Conservation (phyloP, 805 yeast species). For the Kuraishia capsulata region DNA sequence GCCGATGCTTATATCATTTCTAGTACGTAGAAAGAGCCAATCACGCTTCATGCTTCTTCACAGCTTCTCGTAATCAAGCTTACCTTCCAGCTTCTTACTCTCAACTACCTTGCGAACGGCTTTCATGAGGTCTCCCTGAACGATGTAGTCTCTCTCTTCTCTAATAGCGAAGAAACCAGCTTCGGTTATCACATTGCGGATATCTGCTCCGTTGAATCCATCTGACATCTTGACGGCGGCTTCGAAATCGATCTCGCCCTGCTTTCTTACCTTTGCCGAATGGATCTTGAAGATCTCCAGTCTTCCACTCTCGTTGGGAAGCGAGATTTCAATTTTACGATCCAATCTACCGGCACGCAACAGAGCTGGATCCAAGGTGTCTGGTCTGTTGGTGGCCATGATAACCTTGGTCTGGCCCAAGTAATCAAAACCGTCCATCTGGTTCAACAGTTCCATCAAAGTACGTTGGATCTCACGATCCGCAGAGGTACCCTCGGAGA, state of each 20-base stretch:
- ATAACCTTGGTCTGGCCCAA: conserved; percentile 95
- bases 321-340: conserved; percentile 88
- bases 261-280: conserved; percentile 72
- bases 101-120: conserved; percentile 98
- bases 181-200: conserved; percentile 94
- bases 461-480: conserved; percentile 98
- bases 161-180: conserved; percentile 98
- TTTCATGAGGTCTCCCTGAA: conserved; percentile 92
- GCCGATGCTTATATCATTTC: no score
- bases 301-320: conserved; percentile 95
- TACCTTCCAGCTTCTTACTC: conserved; percentile 94
- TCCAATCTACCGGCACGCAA: conserved; percentile 97
- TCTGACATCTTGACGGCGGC: conserved; percentile 98
- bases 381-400: conserved; percentile 99
- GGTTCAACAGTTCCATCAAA: conserved; percentile 91
- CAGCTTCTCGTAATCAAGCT: conserved; percentile 88
- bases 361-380: conserved; percentile 93
- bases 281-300: conserved; percentile 92
- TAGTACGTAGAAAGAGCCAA: no score
- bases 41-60: no score
- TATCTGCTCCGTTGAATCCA: conserved; percentile 98
- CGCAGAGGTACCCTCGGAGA: conserved; percentile 96
- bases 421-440: conserved; percentile 97
- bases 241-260: conserved; percentile 95
- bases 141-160: conserved; percentile 91